Evolutionary conservation across 441 rosid species (phyloP).

Genomic region (Bruguiera hainesii): DNA sequence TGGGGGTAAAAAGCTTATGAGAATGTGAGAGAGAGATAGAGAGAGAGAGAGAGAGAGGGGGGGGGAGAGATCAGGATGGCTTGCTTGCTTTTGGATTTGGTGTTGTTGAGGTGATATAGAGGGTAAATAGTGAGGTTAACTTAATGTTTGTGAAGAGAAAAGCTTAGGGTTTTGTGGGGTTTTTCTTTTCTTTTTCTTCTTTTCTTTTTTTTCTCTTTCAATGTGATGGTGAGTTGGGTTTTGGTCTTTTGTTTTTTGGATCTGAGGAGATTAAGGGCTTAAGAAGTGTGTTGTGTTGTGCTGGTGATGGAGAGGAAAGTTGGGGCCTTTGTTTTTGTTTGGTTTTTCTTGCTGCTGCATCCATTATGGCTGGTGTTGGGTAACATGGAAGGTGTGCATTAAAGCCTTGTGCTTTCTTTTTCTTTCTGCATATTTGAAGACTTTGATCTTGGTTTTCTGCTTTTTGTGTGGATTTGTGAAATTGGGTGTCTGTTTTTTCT

Average conservation of each 20-base stretch:
- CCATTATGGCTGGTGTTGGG: constrained; percentile 52
- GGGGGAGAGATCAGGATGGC: background rate
- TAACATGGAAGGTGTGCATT: constrained; percentile 69
- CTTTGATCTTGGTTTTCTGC: constrained; percentile 24
- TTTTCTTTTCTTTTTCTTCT: background rate
- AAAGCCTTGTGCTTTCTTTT: constrained; percentile 6
- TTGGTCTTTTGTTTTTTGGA: constrained; percentile 60
- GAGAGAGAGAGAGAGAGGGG: background rate
- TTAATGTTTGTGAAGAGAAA: constrained; percentile 1
- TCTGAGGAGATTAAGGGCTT: constrained; percentile 53
- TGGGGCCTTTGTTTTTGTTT: constrained; percentile 30
- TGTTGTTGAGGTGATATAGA: constrained; percentile 13
- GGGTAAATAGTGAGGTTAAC: constrained; percentile 23
- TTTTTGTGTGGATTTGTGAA: constrained; percentile 19
- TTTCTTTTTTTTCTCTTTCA: background rate
- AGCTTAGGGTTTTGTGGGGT: constrained; percentile 37
- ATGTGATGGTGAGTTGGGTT: constrained; percentile 42
- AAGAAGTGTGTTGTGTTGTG: constrained; percentile 13
- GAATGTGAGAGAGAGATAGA: constrained; percentile 14
- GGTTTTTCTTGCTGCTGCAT: constrained; percentile 45
- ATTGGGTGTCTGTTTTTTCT: constrained; percentile 8
- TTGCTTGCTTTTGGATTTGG: constrained; percentile 1
- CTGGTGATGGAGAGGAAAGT: constrained; percentile 42
- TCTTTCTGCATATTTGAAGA: constrained; percentile 7
- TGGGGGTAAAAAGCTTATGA: constrained; percentile 28